A percentile compares a stretch with the other conserved stretches of the same genome.
These are phyloP conservation scores for Lithospermum erythrorhizon DNA, from an alignment of 257 asterid species.

Conservation along the genomic window DNA sequence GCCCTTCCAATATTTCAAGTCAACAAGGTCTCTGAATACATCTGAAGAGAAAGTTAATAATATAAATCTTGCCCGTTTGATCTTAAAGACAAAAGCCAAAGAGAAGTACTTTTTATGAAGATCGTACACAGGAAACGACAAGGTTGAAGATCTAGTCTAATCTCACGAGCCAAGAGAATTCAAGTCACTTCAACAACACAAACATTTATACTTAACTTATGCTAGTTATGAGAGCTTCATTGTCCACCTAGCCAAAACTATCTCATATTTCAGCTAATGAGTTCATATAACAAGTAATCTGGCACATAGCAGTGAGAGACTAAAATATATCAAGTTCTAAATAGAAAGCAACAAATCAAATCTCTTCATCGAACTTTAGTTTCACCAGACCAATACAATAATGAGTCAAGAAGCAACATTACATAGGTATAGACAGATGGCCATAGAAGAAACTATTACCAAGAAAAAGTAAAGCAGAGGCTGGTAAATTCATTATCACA, in stretches of 20 bases:
- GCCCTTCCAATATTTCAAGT: constrained; percentile 64
- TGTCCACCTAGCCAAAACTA: too few species aligned
- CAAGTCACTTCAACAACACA: too few species aligned
- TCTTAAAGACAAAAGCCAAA: background rate
- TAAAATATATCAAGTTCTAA: background rate
- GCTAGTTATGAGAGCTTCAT: too few species aligned
- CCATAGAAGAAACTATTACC: constrained; percentile 31
- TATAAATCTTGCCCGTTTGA: constrained; percentile 5
- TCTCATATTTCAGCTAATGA: background rate
- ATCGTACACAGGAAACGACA: too few species aligned
- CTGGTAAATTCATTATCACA: constrained; percentile 90
- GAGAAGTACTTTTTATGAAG: too few species aligned
- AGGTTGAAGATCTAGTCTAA: too few species aligned
- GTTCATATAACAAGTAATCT: background rate
- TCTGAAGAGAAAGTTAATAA: constrained; percentile 31
- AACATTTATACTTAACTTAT: too few species aligned
- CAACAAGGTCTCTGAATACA: constrained; percentile 53
- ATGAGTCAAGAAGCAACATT: background rate
- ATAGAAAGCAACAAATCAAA: background rate
- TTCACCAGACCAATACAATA: background rate
- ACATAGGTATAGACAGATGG: background rate
- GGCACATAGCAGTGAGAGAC: background rate
- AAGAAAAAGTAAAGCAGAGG: constrained; percentile 79
- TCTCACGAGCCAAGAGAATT: too few species aligned
- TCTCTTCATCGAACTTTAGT: background rate